phyloP scores from a whole-genome alignment of 352 stramenopile species.

The Peronospora belbahrii region DNA sequence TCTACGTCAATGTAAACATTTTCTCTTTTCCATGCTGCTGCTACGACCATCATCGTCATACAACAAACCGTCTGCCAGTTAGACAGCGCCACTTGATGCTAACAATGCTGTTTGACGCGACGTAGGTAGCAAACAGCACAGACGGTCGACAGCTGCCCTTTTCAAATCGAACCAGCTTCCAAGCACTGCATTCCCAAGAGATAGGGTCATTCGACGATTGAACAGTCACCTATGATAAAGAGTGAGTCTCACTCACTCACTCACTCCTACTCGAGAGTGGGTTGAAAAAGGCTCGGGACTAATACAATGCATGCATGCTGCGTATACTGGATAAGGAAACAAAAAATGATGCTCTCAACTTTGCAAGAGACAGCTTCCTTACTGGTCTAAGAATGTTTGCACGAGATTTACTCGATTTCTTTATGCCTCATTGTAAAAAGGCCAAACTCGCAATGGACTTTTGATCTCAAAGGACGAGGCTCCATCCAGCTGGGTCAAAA shows the following conservation, averaged over 20 bases:
- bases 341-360: no score
- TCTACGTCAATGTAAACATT: neutral
- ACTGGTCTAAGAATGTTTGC: no score
- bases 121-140: no score
- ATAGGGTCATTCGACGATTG: neutral
- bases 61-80: no score
- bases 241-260: no score
- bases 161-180: neutral
- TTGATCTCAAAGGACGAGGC: constrained; percentile 10
- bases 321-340: neutral
- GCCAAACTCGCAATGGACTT: neutral
- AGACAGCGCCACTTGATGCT: neutral
- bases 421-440: constrained; percentile 2
- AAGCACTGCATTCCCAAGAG: neutral
- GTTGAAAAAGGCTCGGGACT: neutral
- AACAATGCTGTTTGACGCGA: neutral
- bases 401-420: no score
- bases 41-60: no score
- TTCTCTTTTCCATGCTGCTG: neutral
- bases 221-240: neutral
- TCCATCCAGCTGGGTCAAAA: constrained; percentile 2
- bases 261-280: no score
- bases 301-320: neutral
- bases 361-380: no score
- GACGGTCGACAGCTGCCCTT: neutral